phyloP scores from a whole-genome alignment of 1,139 yeast species.

The Kluyveromyces sp. region DNA sequence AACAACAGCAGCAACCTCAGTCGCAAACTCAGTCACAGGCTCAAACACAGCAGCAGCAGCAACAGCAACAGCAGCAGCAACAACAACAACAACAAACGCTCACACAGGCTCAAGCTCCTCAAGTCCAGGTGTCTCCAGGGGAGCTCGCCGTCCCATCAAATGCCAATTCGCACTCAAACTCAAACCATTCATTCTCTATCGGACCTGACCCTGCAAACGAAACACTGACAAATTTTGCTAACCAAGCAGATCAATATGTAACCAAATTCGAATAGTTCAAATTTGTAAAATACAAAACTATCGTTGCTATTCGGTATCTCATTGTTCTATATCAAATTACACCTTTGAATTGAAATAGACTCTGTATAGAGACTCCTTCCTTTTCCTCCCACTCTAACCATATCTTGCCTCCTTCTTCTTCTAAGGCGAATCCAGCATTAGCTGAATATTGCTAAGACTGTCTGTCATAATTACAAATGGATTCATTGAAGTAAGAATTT shows the following conservation, averaged over 20 bases:
- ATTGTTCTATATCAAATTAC: no score
- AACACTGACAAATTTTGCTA: constrained; percentile 24
- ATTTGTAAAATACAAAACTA: no score
- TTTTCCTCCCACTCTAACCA: no score
- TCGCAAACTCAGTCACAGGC: not conserved
- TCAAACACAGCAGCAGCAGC: no score
- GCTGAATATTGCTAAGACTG: no score
- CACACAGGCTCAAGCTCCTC: constrained; percentile 1
- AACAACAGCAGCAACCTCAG: constrained; percentile 13
- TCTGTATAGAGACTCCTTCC: no score
- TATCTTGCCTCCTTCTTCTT: no score
- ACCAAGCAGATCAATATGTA: constrained; percentile 29
- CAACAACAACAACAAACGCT: not conserved
- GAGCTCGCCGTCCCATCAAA: not conserved
- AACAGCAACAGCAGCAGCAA: no score
- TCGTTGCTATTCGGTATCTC: not conserved
- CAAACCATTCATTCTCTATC: constrained; percentile 1
- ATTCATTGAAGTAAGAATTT: no score
- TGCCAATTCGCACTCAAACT: not conserved
- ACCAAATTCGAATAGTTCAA: constrained; percentile 23
- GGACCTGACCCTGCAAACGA: constrained; percentile 11
- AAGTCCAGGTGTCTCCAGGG: not conserved
- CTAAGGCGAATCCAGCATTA: no score
- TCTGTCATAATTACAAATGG: no score
- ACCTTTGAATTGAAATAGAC: no score